A percentile compares a stretch with the other conserved stretches of the same genome.
These are phyloP conservation scores for Nakazawaea anatomiae DNA, from an alignment of 805 yeast species.

Conservation along the genomic window DNA sequence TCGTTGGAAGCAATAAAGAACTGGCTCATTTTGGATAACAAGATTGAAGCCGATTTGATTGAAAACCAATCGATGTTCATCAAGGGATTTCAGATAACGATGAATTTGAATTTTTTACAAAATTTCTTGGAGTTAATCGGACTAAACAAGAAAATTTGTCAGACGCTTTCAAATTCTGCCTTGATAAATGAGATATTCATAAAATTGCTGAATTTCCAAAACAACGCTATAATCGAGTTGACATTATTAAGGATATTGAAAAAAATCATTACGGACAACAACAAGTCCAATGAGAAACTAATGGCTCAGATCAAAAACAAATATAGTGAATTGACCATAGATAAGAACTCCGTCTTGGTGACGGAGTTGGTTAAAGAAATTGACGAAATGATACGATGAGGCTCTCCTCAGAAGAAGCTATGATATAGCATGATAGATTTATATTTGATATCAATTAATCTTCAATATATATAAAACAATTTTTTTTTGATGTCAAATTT, in stretches of 20 bases:
- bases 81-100: background rate
- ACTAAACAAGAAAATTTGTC: background rate
- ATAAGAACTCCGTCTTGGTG: conserved; percentile 6
- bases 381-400: background rate
- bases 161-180: background rate
- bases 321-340: background rate
- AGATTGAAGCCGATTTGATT: background rate
- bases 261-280: conserved; percentile 1
- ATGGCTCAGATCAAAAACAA: background rate
- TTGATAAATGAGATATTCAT: background rate
- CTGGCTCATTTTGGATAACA: conserved; percentile 8
- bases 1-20: conserved; percentile 34
- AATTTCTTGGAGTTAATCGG: conserved; percentile 6
- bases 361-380: conserved; percentile 7
- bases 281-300: background rate
- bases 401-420: too few relatives aligned
- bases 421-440: too few relatives aligned
- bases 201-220: background rate
- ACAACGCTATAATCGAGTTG: conserved; percentile 5
- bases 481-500: too few relatives aligned
- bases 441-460: too few relatives aligned
- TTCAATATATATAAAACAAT: background rate
- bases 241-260: conserved; percentile 6
- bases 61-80: background rate
- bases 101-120: conserved; percentile 4